phyloP scores from a whole-genome alignment of 2,329 filamentous ascomycete genomes.

The Huntiella moniliformis region DNA sequence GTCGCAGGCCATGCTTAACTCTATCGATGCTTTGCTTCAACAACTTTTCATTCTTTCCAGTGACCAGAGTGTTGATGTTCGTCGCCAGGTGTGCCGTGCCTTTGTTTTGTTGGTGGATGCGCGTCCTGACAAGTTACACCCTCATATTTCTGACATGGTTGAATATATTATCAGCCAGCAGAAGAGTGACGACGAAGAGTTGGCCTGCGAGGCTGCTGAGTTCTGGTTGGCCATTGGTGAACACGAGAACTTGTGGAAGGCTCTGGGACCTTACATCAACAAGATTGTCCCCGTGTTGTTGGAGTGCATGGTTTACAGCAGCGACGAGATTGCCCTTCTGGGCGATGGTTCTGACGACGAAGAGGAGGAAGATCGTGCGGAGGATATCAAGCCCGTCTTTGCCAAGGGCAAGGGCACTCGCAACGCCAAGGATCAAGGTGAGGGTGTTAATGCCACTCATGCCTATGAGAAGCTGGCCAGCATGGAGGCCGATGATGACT shows the following conservation, averaged over 20 bases:
- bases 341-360: conserved; percentile 78
- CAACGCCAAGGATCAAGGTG: conserved; percentile 31
- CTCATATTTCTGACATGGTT: conserved; percentile 72
- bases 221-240: conserved; percentile 94
- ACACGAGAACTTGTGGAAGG: conserved; percentile 59
- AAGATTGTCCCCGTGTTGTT: conserved; percentile 82
- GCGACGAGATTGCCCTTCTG: conserved; percentile 75
- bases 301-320: conserved; percentile 89
- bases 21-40: conserved; percentile 63
- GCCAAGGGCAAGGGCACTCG: conserved; percentile 48
- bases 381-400: conserved; percentile 87
- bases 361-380: conserved; percentile 69
- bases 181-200: conserved; percentile 66
- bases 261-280: conserved; percentile 56
- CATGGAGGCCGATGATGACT: conserved; percentile 45
- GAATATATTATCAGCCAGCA: conserved; percentile 89
- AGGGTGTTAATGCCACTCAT: conserved; percentile 15
- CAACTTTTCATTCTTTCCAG: conserved; percentile 65
- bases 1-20: conserved; percentile 61
- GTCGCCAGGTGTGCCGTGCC: conserved; percentile 79
- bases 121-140: conserved; percentile 72
- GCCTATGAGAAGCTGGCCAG: conserved; percentile 34
- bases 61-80: conserved; percentile 63
- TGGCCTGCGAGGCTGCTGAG: conserved; percentile 86
- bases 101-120: conserved; percentile 87